Evolutionary conservation across 768 basidiomycete genomes (phyloP), one percentile per base, ranked within the genome.

Genomic region (Pleurotus citrinopileatus): DNA sequence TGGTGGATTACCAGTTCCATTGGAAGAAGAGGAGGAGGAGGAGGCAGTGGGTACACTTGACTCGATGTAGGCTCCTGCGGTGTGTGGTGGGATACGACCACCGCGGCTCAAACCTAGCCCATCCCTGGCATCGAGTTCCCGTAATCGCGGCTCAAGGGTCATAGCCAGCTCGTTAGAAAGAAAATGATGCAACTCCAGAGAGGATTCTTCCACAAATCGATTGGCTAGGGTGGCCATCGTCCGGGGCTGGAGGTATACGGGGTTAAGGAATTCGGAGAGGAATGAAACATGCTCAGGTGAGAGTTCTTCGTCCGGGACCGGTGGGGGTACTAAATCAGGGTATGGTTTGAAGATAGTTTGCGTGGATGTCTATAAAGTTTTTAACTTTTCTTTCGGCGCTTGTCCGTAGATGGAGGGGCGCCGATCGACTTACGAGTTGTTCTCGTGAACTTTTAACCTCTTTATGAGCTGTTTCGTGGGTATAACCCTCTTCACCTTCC

Each of bases 401-500:
- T n/a, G n/a, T n/a, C n/a, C n/a, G n/a, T n/a, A n/a, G n/a, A n/a
- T n/a, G 45, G 28, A 36, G 55, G 19, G 52, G 55, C 53, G 29
- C 19, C 32, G 28, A 26, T 25, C 55, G 27, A 82, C 91, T 70
- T 63, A 96, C 95, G 29, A 98, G 86, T 68, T 98, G 96, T 65
- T 95, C 91, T 53, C 95, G 79, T 3, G 94, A 95, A 67, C 87
- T 93, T 69, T 90, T 88, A 27, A 78, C 60, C 47, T 80, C 75
- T 19, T 72, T 61, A 25, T 64, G 67, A 34, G 68, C 63, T 13
- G 70, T 56, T 40, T 86, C 84, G 0, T 76, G 71, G 43, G 81
- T 76, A 62, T 91, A 93, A 0, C 91, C 94, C 34, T 94, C 89
- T 67, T 98, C 96, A 9, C 91, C 93, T 58, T 89, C 85, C 63